Evolutionary conservation across 148 eudicot genomes (phyloP), one percentile per base, ranked within the genome.

Genomic region (Fagopyrum homotropicum): DNA sequence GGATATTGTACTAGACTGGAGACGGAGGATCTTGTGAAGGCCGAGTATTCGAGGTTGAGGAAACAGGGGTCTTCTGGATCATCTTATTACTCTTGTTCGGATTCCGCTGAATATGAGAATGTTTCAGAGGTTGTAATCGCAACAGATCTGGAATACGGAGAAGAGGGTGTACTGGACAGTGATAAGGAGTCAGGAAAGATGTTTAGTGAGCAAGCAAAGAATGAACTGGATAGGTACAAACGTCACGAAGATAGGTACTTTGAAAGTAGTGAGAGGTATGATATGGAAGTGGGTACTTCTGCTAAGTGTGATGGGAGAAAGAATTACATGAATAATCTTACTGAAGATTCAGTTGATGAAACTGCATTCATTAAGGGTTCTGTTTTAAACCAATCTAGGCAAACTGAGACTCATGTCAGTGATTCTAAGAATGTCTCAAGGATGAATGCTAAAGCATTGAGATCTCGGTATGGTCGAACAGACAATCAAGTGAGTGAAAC

Each of bases 311-410:
- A 88, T 76, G 87, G 87, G 83, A 89, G 92, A 79, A 94, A 90
- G 79, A 86, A 85, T 79, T 86, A 93, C 3, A 97, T 87, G 87
- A 94, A 90, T 79, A 94, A 86, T 84, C 90, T 90, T 75, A 77
- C 79, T 45, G 96, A 85, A 57, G 86, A 77, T 73, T 82, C 83
- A 9, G 76, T 29, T 45, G 81, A 81, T 61, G 80, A 86, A 68
- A 78, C 47, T 9, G 73, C 69, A 49, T 83, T 79, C 22, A 56
- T 72, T 12, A 75, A 79, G 74, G 82, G 75, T 57, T 77, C 84
- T 47, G 69, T 69, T 60, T 54, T 73, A 10, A 77, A 72, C 54
- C 77, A 82, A 10, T 79, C 81, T 46, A 76, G 73, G 72, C 40
- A 68, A 63, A 68, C 77, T 2, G 77, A 80, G 76, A 77, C 48